Conservation (phyloP, 2,329 filamentous ascomycete genomes). For the Botrytis aclada region DNA sequence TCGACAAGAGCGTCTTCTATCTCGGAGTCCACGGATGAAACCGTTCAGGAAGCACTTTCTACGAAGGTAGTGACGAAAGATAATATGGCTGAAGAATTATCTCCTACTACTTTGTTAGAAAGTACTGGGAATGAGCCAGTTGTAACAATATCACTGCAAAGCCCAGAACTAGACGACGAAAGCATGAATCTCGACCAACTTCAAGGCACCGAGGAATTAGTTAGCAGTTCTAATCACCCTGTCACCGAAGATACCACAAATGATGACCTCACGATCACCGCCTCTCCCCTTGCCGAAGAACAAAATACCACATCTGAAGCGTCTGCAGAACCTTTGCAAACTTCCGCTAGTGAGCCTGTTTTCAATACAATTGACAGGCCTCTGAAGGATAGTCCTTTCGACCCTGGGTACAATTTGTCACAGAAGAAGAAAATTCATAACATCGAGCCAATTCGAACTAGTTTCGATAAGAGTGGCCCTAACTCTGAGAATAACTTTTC, state of each 20-base stretch:
- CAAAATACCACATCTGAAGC: not conserved
- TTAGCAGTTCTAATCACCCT: not conserved
- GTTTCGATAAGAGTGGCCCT: constrained; percentile 40
- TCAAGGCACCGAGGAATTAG: not conserved
- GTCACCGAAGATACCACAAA: not conserved
- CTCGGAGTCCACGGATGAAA: constrained; percentile 62
- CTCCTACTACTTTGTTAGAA: not conserved
- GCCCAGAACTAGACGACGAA: not conserved
- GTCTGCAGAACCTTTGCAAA: constrained; percentile 14
- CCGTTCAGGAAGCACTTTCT: constrained; percentile 41
- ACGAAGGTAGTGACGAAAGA: constrained; percentile 18
- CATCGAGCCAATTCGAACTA: constrained; percentile 55
- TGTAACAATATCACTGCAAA: not conserved
- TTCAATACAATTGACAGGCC: not conserved
- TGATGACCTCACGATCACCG: not conserved
- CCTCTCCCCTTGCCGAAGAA: not conserved
- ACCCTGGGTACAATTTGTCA: not conserved
- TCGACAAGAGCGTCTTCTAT: constrained; percentile 64
- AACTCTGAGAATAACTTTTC: constrained; percentile 49
- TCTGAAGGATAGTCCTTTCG: constrained; percentile 9
- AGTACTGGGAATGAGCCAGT: not conserved
- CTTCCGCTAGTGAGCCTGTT: constrained; percentile 4
- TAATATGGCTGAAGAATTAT: constrained; percentile 2
- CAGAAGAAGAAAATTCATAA: constrained; percentile 30
- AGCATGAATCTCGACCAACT: not conserved